Evolutionary conservation across 179 eudicot genomes (phyloP), one percentile per base, ranked within the genome.

Genomic region (Heliamphora pulchella): DNA sequence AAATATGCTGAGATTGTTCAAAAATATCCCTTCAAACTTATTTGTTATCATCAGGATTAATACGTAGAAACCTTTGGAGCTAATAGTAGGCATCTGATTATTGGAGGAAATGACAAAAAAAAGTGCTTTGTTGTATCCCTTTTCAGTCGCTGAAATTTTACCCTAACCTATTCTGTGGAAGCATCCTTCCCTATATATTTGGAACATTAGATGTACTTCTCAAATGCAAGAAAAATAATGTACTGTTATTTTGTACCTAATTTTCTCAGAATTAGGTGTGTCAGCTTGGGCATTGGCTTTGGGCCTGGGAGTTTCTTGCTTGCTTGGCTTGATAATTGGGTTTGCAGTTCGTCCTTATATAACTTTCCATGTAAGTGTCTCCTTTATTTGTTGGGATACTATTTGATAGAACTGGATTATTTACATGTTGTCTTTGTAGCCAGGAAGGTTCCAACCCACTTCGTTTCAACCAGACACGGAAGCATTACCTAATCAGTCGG

Each of bases 381-480:
- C 70, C 65, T 59, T 41, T 59, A 59, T 51, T 62, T 68, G 6
- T 67, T 78, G 22, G 82, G 51, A 11, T 72, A 3, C 22, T 9
- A 46, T 15, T 44, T 51, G 43, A 8, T 50, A 65, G 18, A 20
- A 65, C 48, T 46, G 11, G 39, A 57, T 44, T 71, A 71, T 77
- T 75, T 58, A 22, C 73, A 59, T 78, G 53, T 79, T 77, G 69
- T 83, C 85, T 83, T 75, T 88, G 75, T 93, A 93, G 97, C 89
- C 96, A 90, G 96, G 96, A 84, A 82, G 84, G 73, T 63, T 13
- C 58, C 86, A 83, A 77, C 62, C 77, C 44, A 50, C 82, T 73
- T 81, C 82, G 10, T 14, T 13, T 54, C 95, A 82, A 72, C 89
- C 54, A 13, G 88, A 89, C 92, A 89, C 90, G 94, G 97, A 93